Conservation (phyloP, 257 asterid genomes). For the Anisodus acutangulus region DNA sequence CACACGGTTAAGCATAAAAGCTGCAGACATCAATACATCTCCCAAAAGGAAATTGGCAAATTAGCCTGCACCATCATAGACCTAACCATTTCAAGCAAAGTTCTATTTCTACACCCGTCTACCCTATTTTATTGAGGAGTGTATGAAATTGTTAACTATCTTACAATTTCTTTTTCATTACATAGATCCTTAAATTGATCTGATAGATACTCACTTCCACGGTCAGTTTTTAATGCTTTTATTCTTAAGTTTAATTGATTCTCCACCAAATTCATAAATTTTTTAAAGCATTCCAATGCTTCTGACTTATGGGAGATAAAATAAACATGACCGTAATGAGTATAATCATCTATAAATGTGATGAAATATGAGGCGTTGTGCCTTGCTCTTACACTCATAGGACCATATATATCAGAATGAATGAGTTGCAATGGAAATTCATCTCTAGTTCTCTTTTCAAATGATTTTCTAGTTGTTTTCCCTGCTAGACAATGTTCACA, state of each 20-base stretch:
- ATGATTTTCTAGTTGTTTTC: too few species aligned
- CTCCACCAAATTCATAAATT: background rate
- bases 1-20: too few species aligned
- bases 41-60: background rate
- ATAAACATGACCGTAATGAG: too few species aligned
- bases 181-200: too few species aligned
- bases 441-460: too few species aligned
- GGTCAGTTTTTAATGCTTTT: too few species aligned
- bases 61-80: background rate
- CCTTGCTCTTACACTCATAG: background rate
- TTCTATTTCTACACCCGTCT: background rate
- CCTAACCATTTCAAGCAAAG: background rate
- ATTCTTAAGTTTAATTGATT: background rate
- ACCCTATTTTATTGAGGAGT: background rate
- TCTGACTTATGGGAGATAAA: background rate
- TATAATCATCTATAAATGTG: too few species aligned
- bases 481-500: too few species aligned
- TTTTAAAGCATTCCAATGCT: background rate
- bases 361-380: background rate
- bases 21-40: background rate
- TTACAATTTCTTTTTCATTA: too few species aligned
- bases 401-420: background rate
- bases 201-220: background rate
- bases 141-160: background rate
- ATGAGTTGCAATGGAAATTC: too few species aligned